These are phyloP conservation scores for Millerozyma acaciae DNA, from an alignment of 805 yeast species.

Conservation along the genomic window DNA sequence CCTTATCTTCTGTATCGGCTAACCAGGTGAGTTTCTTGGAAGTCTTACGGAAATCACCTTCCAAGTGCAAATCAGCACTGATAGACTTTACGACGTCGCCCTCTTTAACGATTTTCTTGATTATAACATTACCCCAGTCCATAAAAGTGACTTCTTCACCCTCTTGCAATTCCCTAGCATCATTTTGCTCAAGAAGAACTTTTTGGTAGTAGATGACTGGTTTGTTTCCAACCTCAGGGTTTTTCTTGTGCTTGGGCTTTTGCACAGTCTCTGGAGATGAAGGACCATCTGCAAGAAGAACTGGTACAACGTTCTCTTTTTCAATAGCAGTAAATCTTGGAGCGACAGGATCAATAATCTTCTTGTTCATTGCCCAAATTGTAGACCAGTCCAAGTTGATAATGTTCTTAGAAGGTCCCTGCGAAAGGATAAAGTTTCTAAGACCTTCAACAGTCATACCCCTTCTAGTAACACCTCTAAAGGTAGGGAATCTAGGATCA, in stretches of 20 bases:
- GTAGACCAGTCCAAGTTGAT: conserved; percentile 96
- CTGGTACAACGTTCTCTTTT: conserved; percentile 59
- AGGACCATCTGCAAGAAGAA: conserved; percentile 67
- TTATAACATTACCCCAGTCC: conserved; percentile 97
- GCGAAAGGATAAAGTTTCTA: conserved; percentile 86
- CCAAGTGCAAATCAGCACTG: conserved; percentile 78
- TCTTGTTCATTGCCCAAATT: conserved; percentile 97
- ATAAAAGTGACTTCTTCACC: conserved; percentile 94
- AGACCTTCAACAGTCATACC: conserved; percentile 99
- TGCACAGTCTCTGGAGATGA: conserved; percentile 57
- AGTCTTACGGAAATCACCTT: conserved; percentile 96
- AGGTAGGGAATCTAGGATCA: conserved; percentile 99
- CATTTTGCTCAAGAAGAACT: conserved; percentile 80
- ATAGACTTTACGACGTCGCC: conserved; percentile 57
- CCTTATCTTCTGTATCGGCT: conserved; percentile 72
- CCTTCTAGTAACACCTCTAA: conserved; percentile 98
- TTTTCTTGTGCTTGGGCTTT: conserved; percentile 93
- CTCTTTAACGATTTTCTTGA: conserved; percentile 64
- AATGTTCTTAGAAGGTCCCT: conserved; percentile 97
- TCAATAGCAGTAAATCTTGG: conserved; percentile 90
- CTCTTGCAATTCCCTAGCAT: conserved; percentile 61
- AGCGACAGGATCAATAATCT: conserved; percentile 93
- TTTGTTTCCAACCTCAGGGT: conserved; percentile 84
- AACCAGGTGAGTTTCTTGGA: conserved; percentile 94
- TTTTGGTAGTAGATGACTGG: conserved; percentile 62